Percentiles rank a stretch among this genome's conserved stretches.
Evolutionary conservation across 176 grass and related monocot genomes (phyloP).

Genomic region (Miscanthus lutarioriparius): DNA sequence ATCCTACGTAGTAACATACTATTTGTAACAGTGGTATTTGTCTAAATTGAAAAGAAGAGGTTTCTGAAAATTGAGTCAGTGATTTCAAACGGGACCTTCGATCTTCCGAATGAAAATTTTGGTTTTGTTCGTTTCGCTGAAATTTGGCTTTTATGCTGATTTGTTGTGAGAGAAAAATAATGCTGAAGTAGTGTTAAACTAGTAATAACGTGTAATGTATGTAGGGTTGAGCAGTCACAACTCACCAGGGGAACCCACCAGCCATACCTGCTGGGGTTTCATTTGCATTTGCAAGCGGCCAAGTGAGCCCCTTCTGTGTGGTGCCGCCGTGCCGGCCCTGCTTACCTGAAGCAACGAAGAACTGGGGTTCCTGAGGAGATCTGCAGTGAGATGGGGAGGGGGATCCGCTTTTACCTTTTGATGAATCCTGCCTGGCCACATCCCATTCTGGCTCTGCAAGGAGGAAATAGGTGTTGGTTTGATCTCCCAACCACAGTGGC

Average conservation of each 20-base stretch:
- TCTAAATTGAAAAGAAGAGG: background rate
- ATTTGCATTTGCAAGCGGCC: background rate
- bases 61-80: background rate
- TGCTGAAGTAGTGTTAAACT: too few relatives aligned
- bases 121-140: too few relatives aligned
- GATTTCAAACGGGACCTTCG: background rate
- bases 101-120: too few relatives aligned
- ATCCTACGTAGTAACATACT: too few relatives aligned
- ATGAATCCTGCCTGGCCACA: constrained; percentile 14
- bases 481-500: too few relatives aligned
- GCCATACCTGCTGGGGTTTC: background rate
- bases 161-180: too few relatives aligned
- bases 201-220: too few relatives aligned
- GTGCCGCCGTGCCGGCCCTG: background rate
- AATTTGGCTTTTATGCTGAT: too few relatives aligned
- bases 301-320: background rate
- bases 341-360: background rate
- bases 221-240: too few relatives aligned
- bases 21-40: background rate
- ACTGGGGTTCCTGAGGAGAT: constrained; percentile 33
- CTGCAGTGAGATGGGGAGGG: constrained; percentile 28
- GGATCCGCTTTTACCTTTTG: constrained; percentile 33
- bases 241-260: too few relatives aligned
- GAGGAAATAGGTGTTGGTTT: too few relatives aligned
- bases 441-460: too few relatives aligned